phyloP scores from a whole-genome alignment of 1,284 basidiomycete genomes.

The Marasmius sp. region DNA sequence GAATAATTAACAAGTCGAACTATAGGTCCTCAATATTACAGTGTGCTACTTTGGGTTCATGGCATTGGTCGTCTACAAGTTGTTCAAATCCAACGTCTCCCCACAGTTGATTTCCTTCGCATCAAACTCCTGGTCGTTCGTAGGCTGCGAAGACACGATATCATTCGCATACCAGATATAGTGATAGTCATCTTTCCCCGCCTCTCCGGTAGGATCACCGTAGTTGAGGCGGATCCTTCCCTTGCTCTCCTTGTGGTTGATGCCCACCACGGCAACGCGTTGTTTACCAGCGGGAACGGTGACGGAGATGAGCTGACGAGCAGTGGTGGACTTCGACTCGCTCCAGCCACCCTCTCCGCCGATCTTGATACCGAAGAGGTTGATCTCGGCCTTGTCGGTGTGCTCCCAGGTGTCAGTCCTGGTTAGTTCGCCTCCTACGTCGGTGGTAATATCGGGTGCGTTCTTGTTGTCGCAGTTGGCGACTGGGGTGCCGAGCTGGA shows the following conservation, averaged over 20 bases:
- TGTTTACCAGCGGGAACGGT: not conserved
- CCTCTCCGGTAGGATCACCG: not conserved
- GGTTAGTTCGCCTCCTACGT: not conserved
- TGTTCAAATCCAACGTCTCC: not conserved
- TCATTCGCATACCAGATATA: conserved; percentile 1
- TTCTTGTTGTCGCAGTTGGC: not conserved
- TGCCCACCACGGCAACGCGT: not conserved
- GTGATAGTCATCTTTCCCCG: conserved; percentile 1
- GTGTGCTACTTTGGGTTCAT: too few species aligned
- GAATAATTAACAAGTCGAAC: too few species aligned
- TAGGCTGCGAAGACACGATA: not conserved
- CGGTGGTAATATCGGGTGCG: not conserved
- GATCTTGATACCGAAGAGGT: conserved; percentile 3
- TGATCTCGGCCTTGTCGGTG: not conserved
- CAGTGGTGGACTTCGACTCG: not conserved
- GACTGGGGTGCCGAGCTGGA: not conserved
- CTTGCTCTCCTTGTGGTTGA: not conserved
- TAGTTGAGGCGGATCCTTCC: not conserved
- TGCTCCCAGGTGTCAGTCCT: not conserved
- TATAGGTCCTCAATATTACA: too few species aligned
- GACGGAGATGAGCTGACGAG: not conserved
- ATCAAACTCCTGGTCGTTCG: not conserved
- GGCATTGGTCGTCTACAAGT: not conserved
- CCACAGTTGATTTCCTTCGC: conserved; percentile 2
- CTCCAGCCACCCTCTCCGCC: not conserved